Evolutionary conservation across 1,284 basidiomycete species (phyloP), one percentile per base, ranked within the genome.

Genomic region (Fomitopsis palustris): DNA sequence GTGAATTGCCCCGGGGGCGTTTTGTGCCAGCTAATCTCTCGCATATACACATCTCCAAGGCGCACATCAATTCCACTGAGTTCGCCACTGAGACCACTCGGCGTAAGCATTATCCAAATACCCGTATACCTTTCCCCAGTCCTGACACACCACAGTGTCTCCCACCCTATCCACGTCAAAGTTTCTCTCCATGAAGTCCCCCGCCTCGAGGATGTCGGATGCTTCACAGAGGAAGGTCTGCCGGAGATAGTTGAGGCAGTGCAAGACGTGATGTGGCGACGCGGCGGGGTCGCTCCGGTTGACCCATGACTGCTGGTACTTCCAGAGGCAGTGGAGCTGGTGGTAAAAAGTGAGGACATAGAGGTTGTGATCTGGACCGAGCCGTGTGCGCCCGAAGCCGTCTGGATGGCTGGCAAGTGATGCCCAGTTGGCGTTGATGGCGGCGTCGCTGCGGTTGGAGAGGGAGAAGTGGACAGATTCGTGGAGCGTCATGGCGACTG

Each of bases 201-300:
- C 79, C n/a, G 68, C 73, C 64, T 81, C 79, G 31, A 82, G 71
- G 2, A 77, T 77, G 43, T 75, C 68, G 63, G 79, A 78, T 4
- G 77, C 74, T 1, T 67, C 61, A 65, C 80, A 82, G 12, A 81
- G 67, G 4, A 72, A 70, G 57, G 68, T 70, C 60, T 80, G 74
- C 23, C 78, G 72, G 31, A 82, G 63, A 63, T 79, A 79, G 61
- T 77, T 77, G 53, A 78, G 70, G 64, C 79, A 81, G 63, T 81
- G 80, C 60, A 76, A 67, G n/a, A 78, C 63, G 64, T 80, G 79
- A 16, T 55, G 55, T 43, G 59, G 52, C 7, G 56, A 58, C 9
- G 63, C 57, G n/a, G 55, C 33, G 5, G 58, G 37, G 45, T 52
- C 55, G 45, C 54, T 62, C 6, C 61, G 54, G 45, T 55, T 35